Conservation (phyloP, 208 protist genomes). For the Acanthamoeba castellanii region DNA sequence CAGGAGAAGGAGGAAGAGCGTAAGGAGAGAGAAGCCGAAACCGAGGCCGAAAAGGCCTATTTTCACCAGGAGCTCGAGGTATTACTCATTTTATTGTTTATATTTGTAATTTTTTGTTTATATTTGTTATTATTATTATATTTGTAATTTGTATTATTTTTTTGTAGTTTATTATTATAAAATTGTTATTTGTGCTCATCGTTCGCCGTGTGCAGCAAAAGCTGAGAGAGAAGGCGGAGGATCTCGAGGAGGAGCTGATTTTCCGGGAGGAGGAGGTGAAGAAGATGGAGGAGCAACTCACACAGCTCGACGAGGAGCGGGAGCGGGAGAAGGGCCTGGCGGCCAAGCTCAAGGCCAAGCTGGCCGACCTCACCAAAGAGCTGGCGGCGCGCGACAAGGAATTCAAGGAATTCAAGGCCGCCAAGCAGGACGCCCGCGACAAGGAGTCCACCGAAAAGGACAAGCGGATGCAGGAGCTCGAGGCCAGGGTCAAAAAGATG, state of each 20-base stretch:
- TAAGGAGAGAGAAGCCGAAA: not conserved
- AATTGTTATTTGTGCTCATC: not conserved
- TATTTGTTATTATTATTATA: no score
- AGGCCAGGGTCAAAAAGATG: not conserved
- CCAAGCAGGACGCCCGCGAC: not conserved
- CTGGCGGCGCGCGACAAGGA: not conserved
- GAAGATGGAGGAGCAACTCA: not conserved
- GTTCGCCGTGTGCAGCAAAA: conserved; percentile 1
- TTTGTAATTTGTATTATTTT: no score
- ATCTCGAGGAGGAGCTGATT: conserved; percentile 19
- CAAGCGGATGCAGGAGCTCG: not conserved
- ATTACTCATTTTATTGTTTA: not conserved
- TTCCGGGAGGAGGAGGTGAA: conserved; percentile 16
- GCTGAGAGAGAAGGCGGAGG: conserved; percentile 1
- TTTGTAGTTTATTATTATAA: not conserved
- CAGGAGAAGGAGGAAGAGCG: conserved; percentile 28
- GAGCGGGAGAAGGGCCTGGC: not conserved
- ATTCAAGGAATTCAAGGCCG: not conserved
- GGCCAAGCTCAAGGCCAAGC: not conserved
- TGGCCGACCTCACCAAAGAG: not conserved
- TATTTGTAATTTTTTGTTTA: no score
- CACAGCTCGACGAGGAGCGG: not conserved
- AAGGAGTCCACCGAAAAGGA: not conserved
- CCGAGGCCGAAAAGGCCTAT: not conserved
- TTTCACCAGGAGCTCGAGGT: not conserved